A percentile compares a stretch with the other conserved stretches of the same genome.
phyloP scores from a whole-genome alignment of 176 grass and related monocot genomes.

The Eleusine coracana region DNA sequence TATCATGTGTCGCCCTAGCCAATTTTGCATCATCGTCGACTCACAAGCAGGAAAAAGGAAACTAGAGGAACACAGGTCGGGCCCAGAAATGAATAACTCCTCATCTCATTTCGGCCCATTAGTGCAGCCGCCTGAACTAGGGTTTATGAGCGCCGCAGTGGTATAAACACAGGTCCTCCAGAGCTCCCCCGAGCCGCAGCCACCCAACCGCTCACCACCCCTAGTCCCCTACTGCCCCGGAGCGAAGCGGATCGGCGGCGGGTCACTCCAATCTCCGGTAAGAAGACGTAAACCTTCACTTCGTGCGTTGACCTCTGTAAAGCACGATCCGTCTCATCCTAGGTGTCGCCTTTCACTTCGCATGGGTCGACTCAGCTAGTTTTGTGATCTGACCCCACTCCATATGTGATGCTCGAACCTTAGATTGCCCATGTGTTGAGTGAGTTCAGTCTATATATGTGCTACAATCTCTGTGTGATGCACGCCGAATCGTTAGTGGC shows the following conservation, averaged over 20 bases:
- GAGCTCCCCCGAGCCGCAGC: conserved; percentile 18
- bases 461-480: not conserved
- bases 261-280: conserved; percentile 19
- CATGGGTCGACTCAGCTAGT: not conserved
- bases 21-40: no score
- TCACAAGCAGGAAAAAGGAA: no score
- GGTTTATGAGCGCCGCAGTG: conserved; percentile 24
- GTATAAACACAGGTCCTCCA: conserved; percentile 22
- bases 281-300: not conserved
- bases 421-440: not conserved
- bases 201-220: not conserved
- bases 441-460: not conserved
- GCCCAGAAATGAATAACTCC: not conserved
- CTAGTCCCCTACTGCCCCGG: not conserved
- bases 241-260: conserved; percentile 26
- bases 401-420: not conserved
- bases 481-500: not conserved
- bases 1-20: no score
- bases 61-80: not conserved
- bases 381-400: not conserved
- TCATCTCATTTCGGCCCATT: conserved; percentile 1
- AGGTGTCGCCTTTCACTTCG: not conserved
- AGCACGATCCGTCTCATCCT: not conserved
- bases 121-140: conserved; percentile 17
- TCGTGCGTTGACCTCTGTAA: not conserved